Evolutionary conservation across 2,329 filamentous ascomycete genomes (phyloP).

Genomic region (Purpureocillium takamizusanense): DNA sequence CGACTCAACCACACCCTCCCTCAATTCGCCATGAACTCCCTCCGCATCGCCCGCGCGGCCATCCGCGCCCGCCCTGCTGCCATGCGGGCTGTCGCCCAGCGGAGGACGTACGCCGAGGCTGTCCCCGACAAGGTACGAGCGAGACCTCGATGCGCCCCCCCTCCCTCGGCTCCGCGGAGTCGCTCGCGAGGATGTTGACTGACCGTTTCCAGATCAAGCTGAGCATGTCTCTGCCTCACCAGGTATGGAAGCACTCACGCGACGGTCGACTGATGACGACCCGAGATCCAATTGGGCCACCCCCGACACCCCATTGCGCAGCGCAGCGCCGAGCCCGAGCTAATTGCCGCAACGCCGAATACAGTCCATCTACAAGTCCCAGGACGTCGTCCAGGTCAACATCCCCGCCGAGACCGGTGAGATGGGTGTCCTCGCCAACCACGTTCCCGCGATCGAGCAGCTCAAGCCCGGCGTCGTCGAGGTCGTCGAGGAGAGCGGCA

Average conservation of each 20-base stretch:
- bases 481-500: conserved; percentile 85
- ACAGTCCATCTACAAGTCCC: conserved; percentile 61
- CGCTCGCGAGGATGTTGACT: conserved; percentile 11
- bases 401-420: conserved; percentile 95
- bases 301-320: conserved; percentile 10
- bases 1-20: conserved; percentile 36
- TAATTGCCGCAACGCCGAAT: conserved; percentile 39
- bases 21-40: conserved; percentile 73
- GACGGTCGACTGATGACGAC: conserved; percentile 10
- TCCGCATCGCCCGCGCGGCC: conserved; percentile 86
- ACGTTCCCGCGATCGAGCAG: conserved; percentile 98
- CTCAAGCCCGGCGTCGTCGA: conserved; percentile 94
- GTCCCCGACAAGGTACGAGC: conserved; percentile 71
- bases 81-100: conserved; percentile 67
- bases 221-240: conserved; percentile 93
- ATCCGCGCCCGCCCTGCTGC: conserved; percentile 73
- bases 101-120: conserved; percentile 85
- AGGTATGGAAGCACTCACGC: conserved; percentile 57
- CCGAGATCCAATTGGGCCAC: conserved; percentile 18
- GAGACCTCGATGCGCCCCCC: conserved; percentile 9
- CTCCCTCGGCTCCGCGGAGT: conserved; percentile 12
- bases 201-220: conserved; percentile 68
- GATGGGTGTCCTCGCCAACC: conserved; percentile 98
- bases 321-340: conserved; percentile 17
- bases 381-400: conserved; percentile 88